Percentiles rank a stretch among this genome's conserved stretches.
These are phyloP conservation scores for Trichoderma asperellum DNA, from an alignment of 2,329 filamentous ascomycete genomes.

Conservation along the genomic window DNA sequence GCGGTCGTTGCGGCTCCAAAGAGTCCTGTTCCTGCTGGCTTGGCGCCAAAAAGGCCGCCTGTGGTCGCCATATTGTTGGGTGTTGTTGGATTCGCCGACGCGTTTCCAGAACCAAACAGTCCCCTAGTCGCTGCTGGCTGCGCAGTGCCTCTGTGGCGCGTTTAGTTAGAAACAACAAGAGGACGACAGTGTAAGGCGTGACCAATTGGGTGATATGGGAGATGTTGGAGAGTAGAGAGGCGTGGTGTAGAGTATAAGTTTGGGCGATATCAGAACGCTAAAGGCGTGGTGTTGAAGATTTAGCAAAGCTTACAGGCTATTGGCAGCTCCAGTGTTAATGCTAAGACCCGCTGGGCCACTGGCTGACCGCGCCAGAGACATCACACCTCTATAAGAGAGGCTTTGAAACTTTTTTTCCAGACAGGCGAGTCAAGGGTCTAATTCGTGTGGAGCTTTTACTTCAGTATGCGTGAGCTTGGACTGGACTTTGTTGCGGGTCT, in stretches of 20 bases:
- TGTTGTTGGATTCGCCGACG: conserved; percentile 36
- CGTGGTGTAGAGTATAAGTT: background rate
- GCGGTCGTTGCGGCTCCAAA: conserved; percentile 40
- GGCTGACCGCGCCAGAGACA: conserved; percentile 60
- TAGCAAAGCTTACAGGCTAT: conserved; percentile 46
- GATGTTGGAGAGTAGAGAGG: background rate
- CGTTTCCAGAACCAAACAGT: conserved; percentile 44
- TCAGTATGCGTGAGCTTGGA: conserved; percentile 13
- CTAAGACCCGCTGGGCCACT: conserved; percentile 64
- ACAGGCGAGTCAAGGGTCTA: conserved; percentile 25
- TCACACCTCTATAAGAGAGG: conserved; percentile 36
- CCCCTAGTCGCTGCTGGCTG: conserved; percentile 43
- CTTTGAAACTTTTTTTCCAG: conserved; percentile 25
- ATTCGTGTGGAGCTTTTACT: conserved; percentile 28
- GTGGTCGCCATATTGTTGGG: conserved; percentile 43
- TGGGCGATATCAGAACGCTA: conserved; percentile 13
- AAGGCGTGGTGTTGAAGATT: conserved; percentile 28
- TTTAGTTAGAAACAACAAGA: conserved; percentile 21
- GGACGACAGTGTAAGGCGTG: background rate
- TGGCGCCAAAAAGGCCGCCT: conserved; percentile 45
- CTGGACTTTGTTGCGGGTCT: conserved; percentile 14
- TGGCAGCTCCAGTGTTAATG: conserved; percentile 66
- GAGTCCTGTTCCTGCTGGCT: conserved; percentile 36
- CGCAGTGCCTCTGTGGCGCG: conserved; percentile 34
- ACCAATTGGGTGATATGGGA: background rate